phyloP scores from a whole-genome alignment of 2,329 filamentous ascomycete genomes.

The Talaromyces funiculosus region DNA sequence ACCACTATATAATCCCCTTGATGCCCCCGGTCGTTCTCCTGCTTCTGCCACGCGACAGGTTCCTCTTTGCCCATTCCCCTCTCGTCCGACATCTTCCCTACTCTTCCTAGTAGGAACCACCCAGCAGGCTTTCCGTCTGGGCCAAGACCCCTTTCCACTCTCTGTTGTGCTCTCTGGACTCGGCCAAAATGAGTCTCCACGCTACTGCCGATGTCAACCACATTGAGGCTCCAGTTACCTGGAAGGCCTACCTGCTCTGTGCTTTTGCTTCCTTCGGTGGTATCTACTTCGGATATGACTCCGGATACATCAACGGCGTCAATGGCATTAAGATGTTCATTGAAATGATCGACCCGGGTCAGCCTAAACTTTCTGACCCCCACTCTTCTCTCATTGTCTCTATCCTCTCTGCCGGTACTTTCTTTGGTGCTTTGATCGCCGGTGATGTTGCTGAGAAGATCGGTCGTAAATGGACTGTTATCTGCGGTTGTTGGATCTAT shows the following conservation, averaged over 20 bases:
- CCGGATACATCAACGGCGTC: constrained; percentile 51
- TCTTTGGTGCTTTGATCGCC: constrained; percentile 71
- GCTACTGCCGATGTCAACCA: constrained; percentile 48
- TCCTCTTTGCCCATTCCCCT: neutral
- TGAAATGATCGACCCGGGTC: constrained; percentile 28
- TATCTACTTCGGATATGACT: constrained; percentile 58
- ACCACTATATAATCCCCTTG: constrained; percentile 7
- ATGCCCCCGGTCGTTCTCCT: neutral
- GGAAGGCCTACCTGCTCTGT: constrained; percentile 57
- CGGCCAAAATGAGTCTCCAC: constrained; percentile 11
- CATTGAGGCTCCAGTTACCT: constrained; percentile 54
- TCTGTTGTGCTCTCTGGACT: neutral
- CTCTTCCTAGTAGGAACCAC: neutral
- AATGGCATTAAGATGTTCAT: constrained; percentile 49
- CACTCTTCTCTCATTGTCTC: constrained; percentile 63
- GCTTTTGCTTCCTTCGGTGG: constrained; percentile 57
- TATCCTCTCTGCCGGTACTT: constrained; percentile 71
- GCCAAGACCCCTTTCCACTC: neutral
- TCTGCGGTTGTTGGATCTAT: constrained; percentile 67
- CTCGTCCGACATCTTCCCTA: neutral
- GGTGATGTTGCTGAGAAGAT: constrained; percentile 72
- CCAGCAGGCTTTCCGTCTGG: neutral
- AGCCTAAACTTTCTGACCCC: constrained; percentile 42
- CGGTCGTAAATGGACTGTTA: constrained; percentile 60
- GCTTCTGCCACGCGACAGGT: neutral